These are phyloP conservation scores for Tolypocladium endophyticum DNA, from an alignment of 2,329 filamentous ascomycete genomes.

Conservation along the genomic window DNA sequence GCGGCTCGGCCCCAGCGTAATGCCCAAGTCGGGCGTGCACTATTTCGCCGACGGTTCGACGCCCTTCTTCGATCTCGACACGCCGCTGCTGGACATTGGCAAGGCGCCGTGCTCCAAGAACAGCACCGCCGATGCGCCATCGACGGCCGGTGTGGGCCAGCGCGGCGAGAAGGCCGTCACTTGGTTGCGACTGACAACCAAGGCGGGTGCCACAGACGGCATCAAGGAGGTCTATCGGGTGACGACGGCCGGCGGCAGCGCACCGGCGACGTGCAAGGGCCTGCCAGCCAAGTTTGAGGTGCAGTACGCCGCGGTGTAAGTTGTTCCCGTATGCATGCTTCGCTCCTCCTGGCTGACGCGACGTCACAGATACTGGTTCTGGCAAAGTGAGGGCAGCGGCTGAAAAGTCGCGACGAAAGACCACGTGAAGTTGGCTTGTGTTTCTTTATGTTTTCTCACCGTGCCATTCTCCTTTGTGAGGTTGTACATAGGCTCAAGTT, in stretches of 20 bases:
- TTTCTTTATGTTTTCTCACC: background rate
- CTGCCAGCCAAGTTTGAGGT: slow-evolving; percentile 56
- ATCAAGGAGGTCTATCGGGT: slow-evolving; percentile 74
- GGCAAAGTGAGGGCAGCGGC: slow-evolving; percentile 6
- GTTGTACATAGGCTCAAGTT: background rate
- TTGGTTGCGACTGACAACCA: slow-evolving; percentile 65
- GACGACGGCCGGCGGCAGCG: slow-evolving; percentile 69
- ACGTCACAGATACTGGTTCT: slow-evolving; percentile 27
- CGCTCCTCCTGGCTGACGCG: background rate
- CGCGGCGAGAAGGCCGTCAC: slow-evolving; percentile 58
- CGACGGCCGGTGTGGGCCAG: slow-evolving; percentile 46
- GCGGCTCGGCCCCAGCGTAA: slow-evolving; percentile 44
- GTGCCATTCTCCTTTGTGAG: background rate
- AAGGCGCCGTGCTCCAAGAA: slow-evolving; percentile 54
- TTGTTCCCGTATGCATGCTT: slow-evolving; percentile 18
- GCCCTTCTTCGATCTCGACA: slow-evolving; percentile 73
- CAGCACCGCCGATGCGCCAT: slow-evolving; percentile 50
- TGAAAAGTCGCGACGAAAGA: background rate
- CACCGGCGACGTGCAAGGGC: slow-evolving; percentile 63
- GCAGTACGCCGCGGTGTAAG: slow-evolving; percentile 76
- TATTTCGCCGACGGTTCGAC: slow-evolving; percentile 64
- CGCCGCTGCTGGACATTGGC: slow-evolving; percentile 39
- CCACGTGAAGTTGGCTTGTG: background rate
- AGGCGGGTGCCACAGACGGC: slow-evolving; percentile 41
- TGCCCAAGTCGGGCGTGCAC: slow-evolving; percentile 64